Base-by-base conservation (phyloP, 176 grass and related monocot genomes). In the Musa acuminata region DNA sequence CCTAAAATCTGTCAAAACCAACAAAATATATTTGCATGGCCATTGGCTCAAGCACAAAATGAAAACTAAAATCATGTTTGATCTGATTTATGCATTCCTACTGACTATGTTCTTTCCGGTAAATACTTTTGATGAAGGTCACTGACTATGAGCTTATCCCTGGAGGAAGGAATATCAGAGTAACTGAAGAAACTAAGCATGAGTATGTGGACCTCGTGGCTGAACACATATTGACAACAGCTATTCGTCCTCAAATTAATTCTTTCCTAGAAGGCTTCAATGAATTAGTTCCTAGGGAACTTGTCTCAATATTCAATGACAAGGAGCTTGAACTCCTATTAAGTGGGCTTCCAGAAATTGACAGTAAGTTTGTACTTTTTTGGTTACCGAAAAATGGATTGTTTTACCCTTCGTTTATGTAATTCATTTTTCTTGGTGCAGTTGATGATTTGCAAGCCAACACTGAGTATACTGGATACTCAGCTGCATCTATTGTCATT, bases 121-220 rank as follows among this genome's bases (percentile, higher is more conserved):
- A 79, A 78, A 67, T 77, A 52, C 48, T 62, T 53, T 25, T 77
- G 24, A 77, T 74, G 64, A 35, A 93, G 91, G 91, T 94, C 75
- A 94, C 83, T 27, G 91, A 94, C 80, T 90, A 87, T 79, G 91
- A 94, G 62, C 87, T 94, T 63, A 94, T 87, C 78, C 87, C 87
- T 13, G 91, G 85, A 60, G 91, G 91, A 63, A 81, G 87, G 71
- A 94, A 87, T 72, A 83, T 85, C 53, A 89, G 83, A 78, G 91
- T 94, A 49, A 87, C 87, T 62, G 91, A 94, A 77, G 91, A 94
- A 74, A 90, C 87, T 35, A 94, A 94, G 51, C 91, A 94, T 26
- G 91, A 94, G 73, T 94, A 94, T 79, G 91, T 94, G 67, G 91
- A 94, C 75, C 84, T 94, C 54, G 91, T 94, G 25, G 91, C 91